Conservation (phyloP, 202 grass and related monocot species). For the Setaria italica region DNA sequence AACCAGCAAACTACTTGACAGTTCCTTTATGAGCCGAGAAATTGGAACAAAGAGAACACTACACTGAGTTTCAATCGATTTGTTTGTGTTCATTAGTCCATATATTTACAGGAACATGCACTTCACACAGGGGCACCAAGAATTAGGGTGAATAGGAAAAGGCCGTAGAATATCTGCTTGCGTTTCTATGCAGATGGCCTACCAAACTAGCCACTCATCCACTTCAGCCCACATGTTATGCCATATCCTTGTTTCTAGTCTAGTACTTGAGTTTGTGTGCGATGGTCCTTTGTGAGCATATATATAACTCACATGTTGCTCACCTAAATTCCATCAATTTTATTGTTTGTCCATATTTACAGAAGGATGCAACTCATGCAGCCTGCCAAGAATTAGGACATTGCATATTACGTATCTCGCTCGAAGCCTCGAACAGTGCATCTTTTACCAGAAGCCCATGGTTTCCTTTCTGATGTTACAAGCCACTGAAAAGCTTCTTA, state of each 20-base stretch:
- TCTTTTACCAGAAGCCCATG: too few species aligned
- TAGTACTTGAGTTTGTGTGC: neutral
- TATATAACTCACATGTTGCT: constrained; percentile 18
- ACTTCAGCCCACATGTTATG: neutral
- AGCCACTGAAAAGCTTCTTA: too few species aligned
- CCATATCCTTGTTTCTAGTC: too few species aligned
- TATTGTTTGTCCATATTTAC: constrained; percentile 48
- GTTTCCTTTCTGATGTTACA: too few species aligned
- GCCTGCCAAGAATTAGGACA: constrained; percentile 51
- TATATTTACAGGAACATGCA: constrained; percentile 31
- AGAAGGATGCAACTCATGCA: constrained; percentile 39
- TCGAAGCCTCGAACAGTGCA: too few species aligned
- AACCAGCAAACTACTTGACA: neutral
- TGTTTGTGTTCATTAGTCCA: neutral
- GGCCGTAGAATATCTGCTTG: neutral
- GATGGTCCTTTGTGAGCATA: constrained; percentile 52
- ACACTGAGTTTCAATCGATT: constrained; percentile 15
- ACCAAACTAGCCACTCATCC: neutral
- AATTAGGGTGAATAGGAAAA: constrained; percentile 3
- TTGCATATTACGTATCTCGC: neutral
- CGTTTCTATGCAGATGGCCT: neutral
- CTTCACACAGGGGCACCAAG: constrained; percentile 23
- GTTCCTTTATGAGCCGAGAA: neutral
- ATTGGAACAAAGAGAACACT: neutral
- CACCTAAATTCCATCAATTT: constrained; percentile 52